Evolutionary conservation across 495 filamentous ascomycete species (phyloP), one percentile per base, ranked within the genome.

Genomic region (Sabuloglossum arenarium): DNA sequence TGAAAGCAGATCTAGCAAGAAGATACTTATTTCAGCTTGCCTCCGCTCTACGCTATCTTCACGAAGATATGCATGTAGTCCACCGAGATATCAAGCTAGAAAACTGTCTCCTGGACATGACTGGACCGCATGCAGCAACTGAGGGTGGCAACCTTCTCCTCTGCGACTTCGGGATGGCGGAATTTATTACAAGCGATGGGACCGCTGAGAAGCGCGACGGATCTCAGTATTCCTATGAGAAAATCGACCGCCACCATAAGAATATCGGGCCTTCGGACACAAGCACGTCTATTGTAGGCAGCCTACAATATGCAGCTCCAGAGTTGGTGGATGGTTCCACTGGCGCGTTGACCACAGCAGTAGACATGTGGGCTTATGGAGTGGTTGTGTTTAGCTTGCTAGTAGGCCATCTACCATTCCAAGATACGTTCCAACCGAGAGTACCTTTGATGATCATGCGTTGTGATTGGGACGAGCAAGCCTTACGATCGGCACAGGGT

Each of bases 31-130:
- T 79, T 60, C 80, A 86, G 65, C 73, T 87, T 19, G 80, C 82
- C 14, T 77, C 73, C 37, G 82, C 83, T 3, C 64, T 86, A 16
- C 76, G 83, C 23, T 87, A 87, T 65, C 66, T 87, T 1, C 83
- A 87, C 59, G 76, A 86, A 65, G 83, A 87, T 63, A 75, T 82
- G 28, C 73, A 74, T 1, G 74, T 87, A 39, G 78, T 85, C 9
- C 83, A 87, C 62, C 70, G 83, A 30, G 83, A 87, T 62, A 78
- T 87, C 62, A 87, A 87, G 66, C 73, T 86, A 6, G 83, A 87
- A 64, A 87, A 87, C 59, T 87, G 83, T 59, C 73, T 87, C 10
- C 62, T 87, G 25, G 81, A 86, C 59, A 67, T 71, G 59, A 67
- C 70, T n/a, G 63, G 58, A 14, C 74, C 77, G 0, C 63, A 72